Evolutionary conservation across 495 filamentous ascomycete species (phyloP), one percentile per base, ranked within the genome.

Genomic region (Ramalina peruviana): DNA sequence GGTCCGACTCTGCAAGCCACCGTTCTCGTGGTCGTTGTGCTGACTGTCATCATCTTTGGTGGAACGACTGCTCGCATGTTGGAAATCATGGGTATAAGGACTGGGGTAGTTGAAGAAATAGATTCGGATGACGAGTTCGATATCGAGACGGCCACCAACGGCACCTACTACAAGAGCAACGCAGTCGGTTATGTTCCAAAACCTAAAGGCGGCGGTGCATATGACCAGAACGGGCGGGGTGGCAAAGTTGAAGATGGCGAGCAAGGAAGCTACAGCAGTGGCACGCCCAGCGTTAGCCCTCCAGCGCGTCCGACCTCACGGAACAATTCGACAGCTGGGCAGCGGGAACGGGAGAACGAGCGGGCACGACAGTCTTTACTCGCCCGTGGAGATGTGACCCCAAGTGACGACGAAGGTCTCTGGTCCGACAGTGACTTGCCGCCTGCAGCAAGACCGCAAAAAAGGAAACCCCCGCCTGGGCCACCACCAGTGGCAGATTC

Each of bases 71-170:
- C 92, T n/a, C 83, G 93, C 43, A 97, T 98, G 92, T 70, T 98
- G 25, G 92, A 98, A 63, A 98, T 98, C 50, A 67, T 95, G 38
- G 83, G 85, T 12, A 97, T 98, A 54, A 75, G 85, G 52, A 98
- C 90, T 4, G 93, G 93, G 3, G 92, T 97, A 15, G 84, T 94
- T 2, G 92, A 98, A 57, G 92, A 98, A 64, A 78, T 93, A 36
- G 92, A 98, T 58, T 93, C 85, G 6, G 92, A 98, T 60, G 92
- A 98, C 62, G 92, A 98, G 60, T 98, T 98, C 56, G 92, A 98
- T 60, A 98, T 95, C 49, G 92, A 98, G 62, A 79, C 85, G 37
- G 78, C 87, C 49, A 69, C 74, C 26, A 80, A 80, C 19, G 82
- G 79, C 6, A 81, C 82, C 7, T 92, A 85, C 61, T 83, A 85